Evolutionary conservation across 371 early-diverging fungal species (phyloP).

Genomic region (Nosema muscidifuracis): DNA sequence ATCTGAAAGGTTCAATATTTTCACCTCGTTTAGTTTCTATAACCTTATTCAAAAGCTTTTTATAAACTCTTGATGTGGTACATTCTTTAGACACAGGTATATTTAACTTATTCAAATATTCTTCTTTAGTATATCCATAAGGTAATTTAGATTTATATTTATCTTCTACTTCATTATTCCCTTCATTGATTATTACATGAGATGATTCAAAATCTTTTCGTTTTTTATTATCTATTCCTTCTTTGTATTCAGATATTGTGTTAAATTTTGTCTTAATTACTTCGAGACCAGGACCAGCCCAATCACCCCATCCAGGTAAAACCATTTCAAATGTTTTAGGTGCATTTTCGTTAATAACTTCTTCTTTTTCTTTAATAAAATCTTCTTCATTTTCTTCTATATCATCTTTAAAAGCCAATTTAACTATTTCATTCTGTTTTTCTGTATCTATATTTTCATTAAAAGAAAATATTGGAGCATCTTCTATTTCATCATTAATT

Average conservation of each 20-base stretch:
- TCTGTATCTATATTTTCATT: constrained; percentile 7
- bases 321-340: constrained; percentile 52
- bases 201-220: constrained; percentile 59
- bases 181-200: constrained; percentile 62
- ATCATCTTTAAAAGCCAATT: constrained; percentile 34
- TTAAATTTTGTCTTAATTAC: constrained; percentile 47
- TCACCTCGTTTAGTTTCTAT: not conserved
- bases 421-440: constrained; percentile 36
- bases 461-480: constrained; percentile 17
- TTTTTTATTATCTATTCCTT: constrained; percentile 54
- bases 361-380: constrained; percentile 56
- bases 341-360: constrained; percentile 38
- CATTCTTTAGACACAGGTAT: constrained; percentile 33
- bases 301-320: constrained; percentile 60
- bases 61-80: constrained; percentile 33
- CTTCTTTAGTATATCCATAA: constrained; percentile 47
- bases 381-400: constrained; percentile 39
- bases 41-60: constrained; percentile 12
- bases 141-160: constrained; percentile 53
- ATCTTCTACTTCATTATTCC: constrained; percentile 19
- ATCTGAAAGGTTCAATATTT: constrained; percentile 19
- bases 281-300: constrained; percentile 58
- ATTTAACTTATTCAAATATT: constrained; percentile 40
- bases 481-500: not conserved
- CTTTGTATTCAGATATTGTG: constrained; percentile 37